A percentile compares a stretch with the other conserved stretches of the same genome.
phyloP scores from a whole-genome alignment of 495 filamentous ascomycete species.

The Poronia punctata region DNA sequence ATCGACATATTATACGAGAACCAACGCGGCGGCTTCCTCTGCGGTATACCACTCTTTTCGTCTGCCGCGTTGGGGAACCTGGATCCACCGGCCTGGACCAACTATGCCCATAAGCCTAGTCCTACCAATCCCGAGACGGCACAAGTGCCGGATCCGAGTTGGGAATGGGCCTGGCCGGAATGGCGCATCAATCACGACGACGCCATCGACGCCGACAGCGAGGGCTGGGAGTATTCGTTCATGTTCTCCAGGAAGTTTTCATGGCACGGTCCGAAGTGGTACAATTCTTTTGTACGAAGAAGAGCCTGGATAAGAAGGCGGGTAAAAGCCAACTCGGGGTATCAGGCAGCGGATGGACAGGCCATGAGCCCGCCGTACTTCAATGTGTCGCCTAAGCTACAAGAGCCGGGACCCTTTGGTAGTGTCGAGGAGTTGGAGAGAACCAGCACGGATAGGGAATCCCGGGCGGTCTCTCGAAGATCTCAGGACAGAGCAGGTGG shows the following conservation, averaged over 20 bases:
- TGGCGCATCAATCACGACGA: slow-evolving; percentile 91
- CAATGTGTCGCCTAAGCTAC: slow-evolving; percentile 45
- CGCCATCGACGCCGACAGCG: slow-evolving; percentile 68
- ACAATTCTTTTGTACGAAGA: slow-evolving; percentile 83
- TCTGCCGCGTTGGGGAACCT: slow-evolving; percentile 76
- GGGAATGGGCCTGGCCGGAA: slow-evolving; percentile 91
- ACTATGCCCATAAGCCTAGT: slow-evolving; percentile 59
- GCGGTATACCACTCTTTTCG: slow-evolving; percentile 84
- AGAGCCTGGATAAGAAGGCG: slow-evolving; percentile 83
- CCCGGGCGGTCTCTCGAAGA: slow-evolving; percentile 13
- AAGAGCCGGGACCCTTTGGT: background rate
- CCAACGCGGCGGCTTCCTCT: slow-evolving; percentile 75
- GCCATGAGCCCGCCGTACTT: slow-evolving; percentile 82
- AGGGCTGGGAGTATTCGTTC: slow-evolving; percentile 94
- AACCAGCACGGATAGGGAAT: slow-evolving; percentile 7
- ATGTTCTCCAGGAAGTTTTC: slow-evolving; percentile 67
- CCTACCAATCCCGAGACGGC: slow-evolving; percentile 84
- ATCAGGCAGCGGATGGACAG: slow-evolving; percentile 41
- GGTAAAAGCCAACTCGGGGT: slow-evolving; percentile 50
- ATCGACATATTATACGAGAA: slow-evolving; percentile 96
- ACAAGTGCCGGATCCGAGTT: slow-evolving; percentile 89
- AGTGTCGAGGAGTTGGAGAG: background rate
- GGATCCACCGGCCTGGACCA: slow-evolving; percentile 84
- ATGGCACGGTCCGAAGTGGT: slow-evolving; percentile 93
- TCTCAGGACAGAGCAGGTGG: slow-evolving; percentile 35